Conservation (phyloP, 208 protist species). For the Leishmania braziliensis region DNA sequence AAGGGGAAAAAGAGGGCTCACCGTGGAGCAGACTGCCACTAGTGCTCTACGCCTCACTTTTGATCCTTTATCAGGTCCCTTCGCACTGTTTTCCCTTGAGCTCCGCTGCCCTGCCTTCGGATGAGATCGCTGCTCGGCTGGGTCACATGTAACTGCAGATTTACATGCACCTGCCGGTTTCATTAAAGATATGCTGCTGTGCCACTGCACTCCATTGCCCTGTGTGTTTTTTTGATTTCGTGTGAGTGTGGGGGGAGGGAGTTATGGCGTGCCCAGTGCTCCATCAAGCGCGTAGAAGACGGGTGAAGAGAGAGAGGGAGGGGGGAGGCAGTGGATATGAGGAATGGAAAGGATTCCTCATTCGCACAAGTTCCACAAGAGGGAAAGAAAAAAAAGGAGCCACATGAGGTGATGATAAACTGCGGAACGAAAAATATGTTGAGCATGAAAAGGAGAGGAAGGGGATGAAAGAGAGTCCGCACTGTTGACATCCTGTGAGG, state of each 20-base stretch:
- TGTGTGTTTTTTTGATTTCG: not conserved
- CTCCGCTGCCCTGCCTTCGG: not conserved
- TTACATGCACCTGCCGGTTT: not conserved
- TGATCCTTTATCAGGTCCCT: not conserved
- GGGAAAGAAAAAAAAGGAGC: not conserved
- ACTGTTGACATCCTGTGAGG: not conserved
- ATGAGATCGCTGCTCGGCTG: not conserved
- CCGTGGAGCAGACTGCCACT: not conserved
- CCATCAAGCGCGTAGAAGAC: not conserved
- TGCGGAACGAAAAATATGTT: not conserved
- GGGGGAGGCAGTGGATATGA: not conserved
- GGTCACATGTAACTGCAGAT: not conserved
- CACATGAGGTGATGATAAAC: not conserved
- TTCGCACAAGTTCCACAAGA: not conserved
- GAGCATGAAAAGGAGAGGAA: conserved; percentile 1
- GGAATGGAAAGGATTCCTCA: not conserved
- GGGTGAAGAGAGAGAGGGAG: not conserved
- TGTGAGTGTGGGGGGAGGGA: not conserved
- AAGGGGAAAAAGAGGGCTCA: not conserved
- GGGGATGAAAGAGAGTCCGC: not conserved
- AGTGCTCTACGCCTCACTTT: not conserved
- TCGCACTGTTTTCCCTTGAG: not conserved
- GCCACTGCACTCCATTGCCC: too few relatives aligned
- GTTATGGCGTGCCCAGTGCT: not conserved
- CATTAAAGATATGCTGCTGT: not conserved